Conservation (phyloP, 2,329 filamentous ascomycete species). For the Penicillium sp. region DNA sequence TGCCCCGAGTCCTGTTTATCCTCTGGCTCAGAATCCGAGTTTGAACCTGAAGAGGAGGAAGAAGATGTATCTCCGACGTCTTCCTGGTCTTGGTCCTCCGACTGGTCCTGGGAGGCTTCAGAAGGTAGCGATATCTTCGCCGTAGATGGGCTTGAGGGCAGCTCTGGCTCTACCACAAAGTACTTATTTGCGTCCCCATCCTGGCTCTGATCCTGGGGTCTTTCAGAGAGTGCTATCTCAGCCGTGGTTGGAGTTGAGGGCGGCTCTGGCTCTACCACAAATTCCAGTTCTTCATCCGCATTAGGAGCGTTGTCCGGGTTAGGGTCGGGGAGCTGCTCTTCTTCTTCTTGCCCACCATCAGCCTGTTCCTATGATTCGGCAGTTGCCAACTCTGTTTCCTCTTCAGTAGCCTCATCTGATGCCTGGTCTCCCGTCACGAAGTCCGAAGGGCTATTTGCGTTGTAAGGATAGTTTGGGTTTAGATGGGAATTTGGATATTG, state of each 20-base stretch:
- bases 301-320: neutral
- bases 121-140: neutral
- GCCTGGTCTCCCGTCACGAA: neutral
- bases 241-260: neutral
- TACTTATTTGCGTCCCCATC: neutral
- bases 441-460: neutral
- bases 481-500: neutral
- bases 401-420: neutral
- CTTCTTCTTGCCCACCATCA: neutral
- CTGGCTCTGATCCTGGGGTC: neutral
- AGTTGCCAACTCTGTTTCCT: neutral
- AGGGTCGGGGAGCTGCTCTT: neutral
- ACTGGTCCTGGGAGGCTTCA: neutral
- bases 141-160: neutral
- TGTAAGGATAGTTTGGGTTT: neutral
- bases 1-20: neutral
- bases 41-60: neutral
- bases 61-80: neutral
- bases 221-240: neutral
- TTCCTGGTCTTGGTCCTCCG: too few species aligned
- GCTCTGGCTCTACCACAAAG: neutral
- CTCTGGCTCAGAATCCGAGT: neutral
- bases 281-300: neutral
- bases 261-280: neutral
- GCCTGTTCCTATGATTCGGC: neutral